These are phyloP conservation scores for Quercus bicolor DNA, from an alignment of 306 rosid species.

Conservation along the genomic window DNA sequence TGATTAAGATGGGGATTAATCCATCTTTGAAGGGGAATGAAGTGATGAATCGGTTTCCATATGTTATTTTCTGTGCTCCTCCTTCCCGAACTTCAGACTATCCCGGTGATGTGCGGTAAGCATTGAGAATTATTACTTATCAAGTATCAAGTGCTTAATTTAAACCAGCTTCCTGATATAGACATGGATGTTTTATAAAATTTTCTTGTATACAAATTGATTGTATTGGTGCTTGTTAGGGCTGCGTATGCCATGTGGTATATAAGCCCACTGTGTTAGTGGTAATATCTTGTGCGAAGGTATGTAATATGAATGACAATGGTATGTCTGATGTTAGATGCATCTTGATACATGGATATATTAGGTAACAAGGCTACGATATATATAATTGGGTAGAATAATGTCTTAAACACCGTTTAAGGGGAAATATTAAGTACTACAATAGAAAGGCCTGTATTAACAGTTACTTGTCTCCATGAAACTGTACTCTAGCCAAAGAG, in stretches of 20 bases:
- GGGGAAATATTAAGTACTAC: background rate
- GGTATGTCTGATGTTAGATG: background rate
- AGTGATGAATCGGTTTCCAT: conserved; percentile 47
- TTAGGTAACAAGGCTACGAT: background rate
- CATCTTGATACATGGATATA: background rate
- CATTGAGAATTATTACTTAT: background rate
- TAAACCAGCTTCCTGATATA: background rate
- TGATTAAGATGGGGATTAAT: conserved; percentile 57
- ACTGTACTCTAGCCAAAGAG: background rate
- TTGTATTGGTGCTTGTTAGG: background rate
- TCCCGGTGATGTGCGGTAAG: conserved; percentile 77
- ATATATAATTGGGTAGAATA: background rate
- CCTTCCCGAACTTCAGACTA: conserved; percentile 68
- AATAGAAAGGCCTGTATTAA: background rate
- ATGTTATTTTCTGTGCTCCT: conserved; percentile 86
- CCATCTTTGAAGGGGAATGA: conserved; percentile 72
- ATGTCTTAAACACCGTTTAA: background rate
- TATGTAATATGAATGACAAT: background rate
- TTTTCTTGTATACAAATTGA: background rate
- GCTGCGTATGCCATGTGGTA: background rate
- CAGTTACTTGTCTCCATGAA: background rate
- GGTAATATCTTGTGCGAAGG: background rate
- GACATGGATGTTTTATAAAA: background rate
- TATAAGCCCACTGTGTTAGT: background rate
- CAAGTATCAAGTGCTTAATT: background rate